Conservation (phyloP, 768 basidiomycete species). For the Suillus decipiens region DNA sequence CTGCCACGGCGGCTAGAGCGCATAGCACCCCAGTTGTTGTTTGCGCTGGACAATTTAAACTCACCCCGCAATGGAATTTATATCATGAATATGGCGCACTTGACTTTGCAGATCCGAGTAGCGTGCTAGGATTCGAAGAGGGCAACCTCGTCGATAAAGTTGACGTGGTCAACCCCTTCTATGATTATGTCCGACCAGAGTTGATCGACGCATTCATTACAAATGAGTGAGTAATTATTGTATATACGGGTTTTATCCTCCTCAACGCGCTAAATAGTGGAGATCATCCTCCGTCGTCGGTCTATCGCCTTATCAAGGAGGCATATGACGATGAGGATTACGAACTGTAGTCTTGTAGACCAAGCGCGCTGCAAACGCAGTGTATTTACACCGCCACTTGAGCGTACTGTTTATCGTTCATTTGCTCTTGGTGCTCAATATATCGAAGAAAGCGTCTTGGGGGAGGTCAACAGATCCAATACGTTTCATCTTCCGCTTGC, state of each 20-base stretch:
- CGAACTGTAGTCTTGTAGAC: constrained; percentile 51
- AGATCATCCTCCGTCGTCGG: constrained; percentile 93
- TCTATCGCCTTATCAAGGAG: constrained; percentile 90
- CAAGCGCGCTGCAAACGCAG: background rate
- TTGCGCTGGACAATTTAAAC: constrained; percentile 94
- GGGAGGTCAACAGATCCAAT: constrained; percentile 89
- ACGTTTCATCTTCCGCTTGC: constrained; percentile 86
- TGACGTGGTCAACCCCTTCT: constrained; percentile 94
- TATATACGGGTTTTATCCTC: constrained; percentile 1
- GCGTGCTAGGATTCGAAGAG: constrained; percentile 72
- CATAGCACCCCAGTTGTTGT: constrained; percentile 93
- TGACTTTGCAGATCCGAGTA: constrained; percentile 74
- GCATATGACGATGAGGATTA: constrained; percentile 95
- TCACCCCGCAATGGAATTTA: constrained; percentile 89
- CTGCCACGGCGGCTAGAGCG: constrained; percentile 82
- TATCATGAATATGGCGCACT: constrained; percentile 85
- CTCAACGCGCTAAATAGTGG: constrained; percentile 54
- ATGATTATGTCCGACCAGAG: constrained; percentile 93
- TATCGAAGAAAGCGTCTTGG: constrained; percentile 94
- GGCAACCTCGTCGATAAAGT: constrained; percentile 82
- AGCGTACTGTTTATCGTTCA: constrained; percentile 11
- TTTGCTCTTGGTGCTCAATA: constrained; percentile 64
- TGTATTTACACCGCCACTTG: constrained; percentile 3
- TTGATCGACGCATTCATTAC: constrained; percentile 93
- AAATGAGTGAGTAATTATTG: constrained; percentile 76